Evolutionary conservation across 2,329 filamentous ascomycete genomes (phyloP), one percentile per base, ranked within the genome.

Genomic region (Xylaria sp.): DNA sequence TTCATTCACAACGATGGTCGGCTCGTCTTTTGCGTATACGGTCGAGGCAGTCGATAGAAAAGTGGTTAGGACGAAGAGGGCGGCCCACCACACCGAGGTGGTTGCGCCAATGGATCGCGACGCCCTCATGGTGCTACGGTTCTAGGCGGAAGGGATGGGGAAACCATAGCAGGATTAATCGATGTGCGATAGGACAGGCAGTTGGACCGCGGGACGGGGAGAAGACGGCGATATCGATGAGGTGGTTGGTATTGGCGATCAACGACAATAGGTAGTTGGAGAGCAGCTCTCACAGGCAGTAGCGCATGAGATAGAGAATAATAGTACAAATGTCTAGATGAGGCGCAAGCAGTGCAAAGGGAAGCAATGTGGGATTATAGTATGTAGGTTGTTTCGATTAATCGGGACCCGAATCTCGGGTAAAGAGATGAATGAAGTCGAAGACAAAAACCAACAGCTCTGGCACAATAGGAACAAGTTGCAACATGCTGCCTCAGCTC

Each of bases 1-100:
- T 53, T 85, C 80, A 60, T 83, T 91, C 66, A 84, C 81, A 68
- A 85, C 83, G 74, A 97, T 85, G 63, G 84, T 84, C 27, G 94
- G 94, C 55, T 84, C 83, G 75, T 89, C 86, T 73, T 90, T 90
- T 62, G 88, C 82, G 70, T 81, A 73, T 71, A 74, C 75, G 71
- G 79, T 79, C 57, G 77, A 69, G 59, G 64, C 68, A 25, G 65
- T 67, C 63, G 66, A 75, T 42, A 76, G 56, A 36, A 75, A 59
- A 29, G 71, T 68, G 15, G 66, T 61, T 76, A 85, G 77, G 74
- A 85, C 78, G 55, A 76, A 63, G 33, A 74, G 42, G 25, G 66
- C 53, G 15, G 66, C 31, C 60, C 73, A 73, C 72, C 79, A 82
- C 78, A 80, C 80, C 75, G 79, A 81, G 77, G 82, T 81, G 73